A percentile compares a stretch with the other conserved stretches of the same genome.
Conservation (phyloP, 2,329 filamentous ascomycete genomes). For the Epichloe sylvatica region DNA sequence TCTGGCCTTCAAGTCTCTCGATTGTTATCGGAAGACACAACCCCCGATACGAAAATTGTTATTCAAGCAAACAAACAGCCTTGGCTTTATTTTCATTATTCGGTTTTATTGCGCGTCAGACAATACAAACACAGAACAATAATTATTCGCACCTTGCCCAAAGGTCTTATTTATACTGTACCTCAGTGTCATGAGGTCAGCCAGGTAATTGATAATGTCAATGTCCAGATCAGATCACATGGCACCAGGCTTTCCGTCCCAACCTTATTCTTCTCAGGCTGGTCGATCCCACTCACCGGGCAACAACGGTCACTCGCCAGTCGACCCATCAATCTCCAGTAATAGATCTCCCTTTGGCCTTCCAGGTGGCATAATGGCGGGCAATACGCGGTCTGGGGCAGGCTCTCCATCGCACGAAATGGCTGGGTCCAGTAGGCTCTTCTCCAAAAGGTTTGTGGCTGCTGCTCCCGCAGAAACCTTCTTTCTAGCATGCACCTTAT, state of each 20-base stretch:
- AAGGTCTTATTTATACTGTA: not conserved
- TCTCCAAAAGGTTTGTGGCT: constrained; percentile 70
- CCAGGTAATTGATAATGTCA: constrained; percentile 82
- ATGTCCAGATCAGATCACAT: constrained; percentile 75
- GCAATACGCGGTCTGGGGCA: constrained; percentile 61
- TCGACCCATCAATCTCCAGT: constrained; percentile 51
- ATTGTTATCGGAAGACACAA: not conserved
- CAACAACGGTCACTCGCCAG: constrained; percentile 66
- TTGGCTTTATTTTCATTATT: constrained; percentile 3
- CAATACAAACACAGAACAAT: constrained; percentile 2
- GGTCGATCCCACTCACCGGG: constrained; percentile 65
- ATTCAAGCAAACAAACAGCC: not conserved
- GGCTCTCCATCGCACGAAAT: constrained; percentile 95
- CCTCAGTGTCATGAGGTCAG: constrained; percentile 7
- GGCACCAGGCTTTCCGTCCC: constrained; percentile 67
- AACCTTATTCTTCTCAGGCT: constrained; percentile 47
- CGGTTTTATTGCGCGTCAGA: not conserved
- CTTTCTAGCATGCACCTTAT: not conserved
- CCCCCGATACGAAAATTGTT: not conserved
- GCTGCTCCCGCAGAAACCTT: not conserved
- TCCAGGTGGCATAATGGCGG: constrained; percentile 48
- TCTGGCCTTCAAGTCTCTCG: not conserved
- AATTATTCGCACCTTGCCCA: not conserved
- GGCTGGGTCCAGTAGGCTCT: constrained; percentile 56
- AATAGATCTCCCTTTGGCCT: constrained; percentile 62